Evolutionary conservation across 192 early-diverging fungal species (phyloP).

Genomic region (Mortierella hygrophila): DNA sequence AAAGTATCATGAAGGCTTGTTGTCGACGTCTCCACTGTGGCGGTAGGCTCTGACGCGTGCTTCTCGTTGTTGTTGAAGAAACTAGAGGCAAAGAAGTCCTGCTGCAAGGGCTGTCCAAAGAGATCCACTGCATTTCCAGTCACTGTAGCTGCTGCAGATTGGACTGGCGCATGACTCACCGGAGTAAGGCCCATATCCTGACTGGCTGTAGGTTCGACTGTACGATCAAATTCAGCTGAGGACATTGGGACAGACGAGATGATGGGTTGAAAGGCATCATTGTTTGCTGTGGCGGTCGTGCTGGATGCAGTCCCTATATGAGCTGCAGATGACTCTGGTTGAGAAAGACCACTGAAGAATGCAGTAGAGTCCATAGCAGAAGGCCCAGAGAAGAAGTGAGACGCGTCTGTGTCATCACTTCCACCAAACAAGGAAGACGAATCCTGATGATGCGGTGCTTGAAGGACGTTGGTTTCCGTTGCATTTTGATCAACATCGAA

Average conservation of each 20-base stretch:
- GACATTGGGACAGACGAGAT: background rate
- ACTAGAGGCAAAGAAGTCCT: background rate
- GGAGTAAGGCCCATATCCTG: background rate
- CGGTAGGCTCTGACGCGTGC: background rate
- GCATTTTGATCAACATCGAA: background rate
- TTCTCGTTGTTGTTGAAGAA: background rate
- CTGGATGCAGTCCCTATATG: background rate
- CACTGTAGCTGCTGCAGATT: background rate
- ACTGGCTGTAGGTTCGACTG: background rate
- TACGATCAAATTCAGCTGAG: background rate
- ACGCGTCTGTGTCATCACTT: slow-evolving; percentile 5
- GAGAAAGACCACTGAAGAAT: slow-evolving; percentile 15
- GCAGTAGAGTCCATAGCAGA: background rate
- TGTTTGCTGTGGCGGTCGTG: background rate
- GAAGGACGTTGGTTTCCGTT: background rate
- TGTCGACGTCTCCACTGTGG: background rate
- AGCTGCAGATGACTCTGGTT: background rate
- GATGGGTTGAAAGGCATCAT: background rate
- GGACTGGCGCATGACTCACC: background rate
- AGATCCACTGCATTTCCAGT: background rate
- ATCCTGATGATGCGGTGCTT: background rate
- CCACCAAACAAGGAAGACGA: background rate
- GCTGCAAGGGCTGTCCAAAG: background rate
- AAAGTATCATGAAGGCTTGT: background rate
- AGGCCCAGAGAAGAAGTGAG: slow-evolving; percentile 5